Conservation (phyloP, 306 rosid species). For the Elaeagnus macrophylla region DNA sequence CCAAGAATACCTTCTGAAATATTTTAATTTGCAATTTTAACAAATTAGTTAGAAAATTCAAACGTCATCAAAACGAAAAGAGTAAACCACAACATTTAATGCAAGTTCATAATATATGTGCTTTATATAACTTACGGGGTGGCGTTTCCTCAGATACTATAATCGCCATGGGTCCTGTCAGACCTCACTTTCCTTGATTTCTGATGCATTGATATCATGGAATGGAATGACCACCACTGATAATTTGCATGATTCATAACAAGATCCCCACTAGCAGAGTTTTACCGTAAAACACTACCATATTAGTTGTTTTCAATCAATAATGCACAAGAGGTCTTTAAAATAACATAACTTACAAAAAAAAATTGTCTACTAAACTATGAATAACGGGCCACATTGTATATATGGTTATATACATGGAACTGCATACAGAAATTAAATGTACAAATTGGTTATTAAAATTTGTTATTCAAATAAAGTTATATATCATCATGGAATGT, state of each 20-base stretch:
- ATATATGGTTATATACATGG: too few relatives aligned
- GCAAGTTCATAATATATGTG: background rate
- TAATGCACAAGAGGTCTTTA: background rate
- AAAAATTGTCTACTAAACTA: too few relatives aligned
- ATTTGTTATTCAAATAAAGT: too few relatives aligned
- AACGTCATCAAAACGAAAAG: background rate
- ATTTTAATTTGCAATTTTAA: conserved; percentile 11
- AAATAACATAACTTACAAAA: background rate
- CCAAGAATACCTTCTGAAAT: conserved; percentile 93
- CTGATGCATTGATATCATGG: conserved; percentile 45
- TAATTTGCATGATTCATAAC: conserved; percentile 46
- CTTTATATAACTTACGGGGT: conserved; percentile 86
- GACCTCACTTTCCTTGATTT: conserved; percentile 50
- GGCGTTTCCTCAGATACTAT: conserved; percentile 90
- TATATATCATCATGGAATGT: too few relatives aligned
- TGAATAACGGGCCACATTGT: too few relatives aligned
- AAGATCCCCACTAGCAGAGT: conserved; percentile 56
- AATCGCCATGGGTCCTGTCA: conserved; percentile 82
- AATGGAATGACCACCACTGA: conserved; percentile 97
- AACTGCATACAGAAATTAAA: too few relatives aligned
- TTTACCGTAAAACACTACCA: conserved; percentile 38
- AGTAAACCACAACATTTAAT: too few relatives aligned
- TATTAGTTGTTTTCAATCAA: conserved; percentile 16
- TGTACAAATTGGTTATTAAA: too few relatives aligned
- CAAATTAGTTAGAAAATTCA: background rate